These are phyloP conservation scores for Chytriomyces sp. DNA, from an alignment of 192 early-diverging fungal genomes.

Conservation along the genomic window DNA sequence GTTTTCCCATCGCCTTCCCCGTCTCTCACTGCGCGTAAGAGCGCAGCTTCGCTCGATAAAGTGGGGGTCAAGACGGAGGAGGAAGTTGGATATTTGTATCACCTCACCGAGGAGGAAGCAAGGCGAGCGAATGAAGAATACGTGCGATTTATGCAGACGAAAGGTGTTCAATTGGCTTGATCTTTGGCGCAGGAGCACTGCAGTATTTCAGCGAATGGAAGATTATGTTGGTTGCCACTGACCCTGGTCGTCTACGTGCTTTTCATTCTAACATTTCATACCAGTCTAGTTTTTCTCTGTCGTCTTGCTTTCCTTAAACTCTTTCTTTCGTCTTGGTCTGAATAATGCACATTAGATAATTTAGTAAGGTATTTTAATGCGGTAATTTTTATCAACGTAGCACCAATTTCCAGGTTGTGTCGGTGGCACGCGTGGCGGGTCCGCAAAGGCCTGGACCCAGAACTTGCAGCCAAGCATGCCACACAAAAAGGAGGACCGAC, in stretches of 20 bases:
- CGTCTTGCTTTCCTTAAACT: neutral
- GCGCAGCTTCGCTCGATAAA: neutral
- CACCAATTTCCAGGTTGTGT: too few species aligned
- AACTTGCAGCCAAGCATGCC: too few species aligned
- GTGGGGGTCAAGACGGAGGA: neutral
- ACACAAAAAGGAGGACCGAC: too few species aligned
- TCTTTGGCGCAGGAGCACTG: slow-evolving; percentile 58
- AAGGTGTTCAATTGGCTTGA: neutral
- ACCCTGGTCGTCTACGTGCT: too few species aligned
- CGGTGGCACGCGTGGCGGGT: too few species aligned
- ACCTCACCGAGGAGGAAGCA: slow-evolving; percentile 19
- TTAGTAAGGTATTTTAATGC: slow-evolving; percentile 97
- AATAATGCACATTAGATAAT: slow-evolving; percentile 82
- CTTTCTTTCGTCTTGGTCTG: neutral
- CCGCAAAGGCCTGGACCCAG: too few species aligned
- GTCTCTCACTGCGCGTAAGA: neutral
- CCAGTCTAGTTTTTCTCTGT: neutral
- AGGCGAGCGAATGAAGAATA: neutral
- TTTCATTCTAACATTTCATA: too few species aligned
- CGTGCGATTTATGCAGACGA: slow-evolving; percentile 22
- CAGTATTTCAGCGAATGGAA: slow-evolving; percentile 61
- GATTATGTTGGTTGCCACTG: too few species aligned
- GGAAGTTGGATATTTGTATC: slow-evolving; percentile 6
- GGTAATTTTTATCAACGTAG: slow-evolving; percentile 97
- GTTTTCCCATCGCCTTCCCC: neutral